These are phyloP conservation scores for Beauveria medogensis DNA, from an alignment of 2,329 filamentous ascomycete genomes.

Conservation along the genomic window DNA sequence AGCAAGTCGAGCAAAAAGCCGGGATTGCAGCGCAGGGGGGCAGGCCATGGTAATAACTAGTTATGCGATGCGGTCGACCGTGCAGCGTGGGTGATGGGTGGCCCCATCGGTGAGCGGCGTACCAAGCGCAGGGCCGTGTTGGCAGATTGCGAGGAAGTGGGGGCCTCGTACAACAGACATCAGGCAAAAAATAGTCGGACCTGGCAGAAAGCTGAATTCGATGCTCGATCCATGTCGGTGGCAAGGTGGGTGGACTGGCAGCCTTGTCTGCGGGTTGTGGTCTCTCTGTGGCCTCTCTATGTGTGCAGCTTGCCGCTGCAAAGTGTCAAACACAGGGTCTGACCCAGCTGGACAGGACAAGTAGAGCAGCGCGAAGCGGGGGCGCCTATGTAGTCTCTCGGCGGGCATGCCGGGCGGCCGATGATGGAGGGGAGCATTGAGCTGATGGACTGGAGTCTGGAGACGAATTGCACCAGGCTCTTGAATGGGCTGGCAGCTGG, in stretches of 20 bases:
- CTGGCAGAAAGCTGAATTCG: not conserved
- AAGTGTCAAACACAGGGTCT: not conserved
- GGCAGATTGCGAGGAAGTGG: not conserved
- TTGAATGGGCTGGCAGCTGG: not conserved
- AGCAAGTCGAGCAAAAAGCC: not conserved
- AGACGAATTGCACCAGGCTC: not conserved
- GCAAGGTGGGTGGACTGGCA: not conserved
- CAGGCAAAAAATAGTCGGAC: not conserved
- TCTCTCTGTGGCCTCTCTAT: not conserved
- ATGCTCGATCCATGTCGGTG: not conserved
- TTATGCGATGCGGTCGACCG: not conserved
- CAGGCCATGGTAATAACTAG: not conserved
- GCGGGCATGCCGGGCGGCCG: slow-evolving; percentile 2
- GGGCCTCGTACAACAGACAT: not conserved
- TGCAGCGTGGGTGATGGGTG: not conserved
- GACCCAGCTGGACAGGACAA: not conserved
- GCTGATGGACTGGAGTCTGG: not conserved
- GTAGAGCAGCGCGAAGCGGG: not conserved
- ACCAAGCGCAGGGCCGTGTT: not conserved
- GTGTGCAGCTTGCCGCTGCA: not conserved
- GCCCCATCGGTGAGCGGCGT: not conserved
- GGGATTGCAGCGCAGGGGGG: not conserved
- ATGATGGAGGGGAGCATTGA: not conserved
- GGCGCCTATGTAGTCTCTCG: not conserved
- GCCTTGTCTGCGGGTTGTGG: not conserved